These are phyloP conservation scores for Cladochytrium replicatum DNA, from an alignment of 192 early-diverging fungal species.

Conservation along the genomic window DNA sequence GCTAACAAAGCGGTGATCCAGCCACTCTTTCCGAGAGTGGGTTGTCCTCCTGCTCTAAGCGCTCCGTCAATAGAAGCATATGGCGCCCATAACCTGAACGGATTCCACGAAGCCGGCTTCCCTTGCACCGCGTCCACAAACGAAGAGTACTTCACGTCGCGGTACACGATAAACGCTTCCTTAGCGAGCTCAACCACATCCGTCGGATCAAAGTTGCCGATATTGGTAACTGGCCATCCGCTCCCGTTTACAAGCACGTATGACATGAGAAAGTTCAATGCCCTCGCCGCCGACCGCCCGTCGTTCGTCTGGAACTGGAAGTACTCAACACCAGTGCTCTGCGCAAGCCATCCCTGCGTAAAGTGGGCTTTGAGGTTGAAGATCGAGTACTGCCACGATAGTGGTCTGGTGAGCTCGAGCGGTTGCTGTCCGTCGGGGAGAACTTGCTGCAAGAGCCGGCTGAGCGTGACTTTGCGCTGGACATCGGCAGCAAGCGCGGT, in stretches of 20 bases:
- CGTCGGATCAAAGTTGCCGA: conserved; percentile 29
- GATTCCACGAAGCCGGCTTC: conserved; percentile 12
- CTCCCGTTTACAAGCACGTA: conserved; percentile 30
- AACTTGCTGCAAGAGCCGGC: conserved; percentile 31
- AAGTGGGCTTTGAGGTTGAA: conserved; percentile 40
- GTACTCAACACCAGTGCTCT: conserved; percentile 18
- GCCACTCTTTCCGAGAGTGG: too few species aligned
- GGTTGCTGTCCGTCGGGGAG: conserved; percentile 24
- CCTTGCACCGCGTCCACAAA: conserved; percentile 16
- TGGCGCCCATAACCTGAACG: conserved; percentile 13
- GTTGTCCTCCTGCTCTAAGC: too few species aligned
- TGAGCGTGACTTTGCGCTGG: conserved; percentile 15
- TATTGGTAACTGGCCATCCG: conserved; percentile 35
- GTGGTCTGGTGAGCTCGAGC: conserved; percentile 30
- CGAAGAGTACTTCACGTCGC: conserved; percentile 29
- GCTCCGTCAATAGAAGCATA: conserved; percentile 14
- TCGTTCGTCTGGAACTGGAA: conserved; percentile 30
- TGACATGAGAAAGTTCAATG: conserved; percentile 43
- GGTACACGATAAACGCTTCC: conserved; percentile 40
- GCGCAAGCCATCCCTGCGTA: conserved; percentile 3
- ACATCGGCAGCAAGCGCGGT: conserved; percentile 17
- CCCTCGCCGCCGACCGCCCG: conserved; percentile 32
- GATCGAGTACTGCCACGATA: conserved; percentile 39
- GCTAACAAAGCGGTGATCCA: too few species aligned
- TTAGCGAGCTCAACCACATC: conserved; percentile 34